These are phyloP conservation scores for Arthrobotrys musiformis DNA, from an alignment of 2,329 filamentous ascomycete species.

Conservation along the genomic window DNA sequence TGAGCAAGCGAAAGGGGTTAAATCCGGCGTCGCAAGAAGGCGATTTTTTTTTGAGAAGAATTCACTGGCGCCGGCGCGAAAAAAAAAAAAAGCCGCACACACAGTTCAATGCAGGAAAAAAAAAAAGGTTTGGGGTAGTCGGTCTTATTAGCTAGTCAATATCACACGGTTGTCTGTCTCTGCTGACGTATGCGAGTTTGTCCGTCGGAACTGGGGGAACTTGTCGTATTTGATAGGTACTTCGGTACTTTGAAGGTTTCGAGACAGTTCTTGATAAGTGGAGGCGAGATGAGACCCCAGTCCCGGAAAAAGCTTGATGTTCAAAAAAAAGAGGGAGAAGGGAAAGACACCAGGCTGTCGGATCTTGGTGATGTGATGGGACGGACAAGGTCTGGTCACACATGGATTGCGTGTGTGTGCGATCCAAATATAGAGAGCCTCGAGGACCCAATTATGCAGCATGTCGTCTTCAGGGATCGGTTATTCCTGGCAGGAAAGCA, in stretches of 20 bases:
- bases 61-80: too few species aligned
- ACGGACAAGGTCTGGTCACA: background rate
- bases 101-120: too few species aligned
- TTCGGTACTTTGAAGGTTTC: conserved; percentile 14
- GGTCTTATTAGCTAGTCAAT: too few species aligned
- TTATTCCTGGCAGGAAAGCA: conserved; percentile 29
- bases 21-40: conserved; percentile 28
- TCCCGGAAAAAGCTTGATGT: conserved; percentile 6
- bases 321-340: background rate
- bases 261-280: conserved; percentile 1
- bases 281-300: background rate
- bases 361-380: conserved; percentile 17
- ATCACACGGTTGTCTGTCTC: too few species aligned
- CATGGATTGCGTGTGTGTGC: conserved; percentile 24
- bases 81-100: background rate
- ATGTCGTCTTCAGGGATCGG: background rate
- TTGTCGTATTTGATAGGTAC: background rate
- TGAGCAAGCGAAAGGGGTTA: too few species aligned
- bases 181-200: conserved; percentile 45
- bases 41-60: too few species aligned
- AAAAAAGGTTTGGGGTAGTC: too few species aligned
- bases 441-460: background rate
- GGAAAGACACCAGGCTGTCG: background rate
- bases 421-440: conserved; percentile 53
- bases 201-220: conserved; percentile 5